phyloP scores from a whole-genome alignment of 768 basidiomycete genomes.

The Sarcodon sp. region DNA sequence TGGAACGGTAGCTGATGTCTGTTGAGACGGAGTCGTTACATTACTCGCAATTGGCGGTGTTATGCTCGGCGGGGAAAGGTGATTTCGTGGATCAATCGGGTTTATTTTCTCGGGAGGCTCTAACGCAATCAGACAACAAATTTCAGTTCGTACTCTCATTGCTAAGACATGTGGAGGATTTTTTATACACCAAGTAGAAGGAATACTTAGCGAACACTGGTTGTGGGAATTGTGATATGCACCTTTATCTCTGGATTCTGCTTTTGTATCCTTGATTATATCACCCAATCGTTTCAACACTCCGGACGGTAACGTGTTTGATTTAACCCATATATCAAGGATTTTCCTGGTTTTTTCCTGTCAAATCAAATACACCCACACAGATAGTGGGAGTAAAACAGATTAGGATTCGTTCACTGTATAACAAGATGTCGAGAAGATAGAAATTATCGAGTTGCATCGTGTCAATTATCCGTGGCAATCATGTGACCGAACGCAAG shows the following conservation, averaged over 20 bases:
- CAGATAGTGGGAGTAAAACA: constrained; percentile 8
- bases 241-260: constrained; percentile 51
- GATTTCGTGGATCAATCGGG: constrained; percentile 22
- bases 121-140: constrained; percentile 45
- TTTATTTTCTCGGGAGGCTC: constrained; percentile 22
- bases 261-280: constrained; percentile 23
- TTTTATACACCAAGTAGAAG: constrained; percentile 26
- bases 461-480: neutral
- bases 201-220: constrained; percentile 75
- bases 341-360: constrained; percentile 98
- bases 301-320: constrained; percentile 72
- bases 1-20: constrained; percentile 6
- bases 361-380: constrained; percentile 20
- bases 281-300: constrained; percentile 61
- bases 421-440: neutral
- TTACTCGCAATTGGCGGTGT: constrained; percentile 7
- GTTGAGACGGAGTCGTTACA: constrained; percentile 8
- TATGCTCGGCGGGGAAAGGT: constrained; percentile 6
- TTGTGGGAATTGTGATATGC: constrained; percentile 51
- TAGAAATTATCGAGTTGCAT: too few species aligned
- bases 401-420: constrained; percentile 24
- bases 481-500: neutral
- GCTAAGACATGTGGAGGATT: constrained; percentile 17
- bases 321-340: constrained; percentile 94
- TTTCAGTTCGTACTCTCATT: constrained; percentile 61